Base-by-base conservation (phyloP, 805 yeast genomes). In the Jamesozyma hellenica region DNA sequence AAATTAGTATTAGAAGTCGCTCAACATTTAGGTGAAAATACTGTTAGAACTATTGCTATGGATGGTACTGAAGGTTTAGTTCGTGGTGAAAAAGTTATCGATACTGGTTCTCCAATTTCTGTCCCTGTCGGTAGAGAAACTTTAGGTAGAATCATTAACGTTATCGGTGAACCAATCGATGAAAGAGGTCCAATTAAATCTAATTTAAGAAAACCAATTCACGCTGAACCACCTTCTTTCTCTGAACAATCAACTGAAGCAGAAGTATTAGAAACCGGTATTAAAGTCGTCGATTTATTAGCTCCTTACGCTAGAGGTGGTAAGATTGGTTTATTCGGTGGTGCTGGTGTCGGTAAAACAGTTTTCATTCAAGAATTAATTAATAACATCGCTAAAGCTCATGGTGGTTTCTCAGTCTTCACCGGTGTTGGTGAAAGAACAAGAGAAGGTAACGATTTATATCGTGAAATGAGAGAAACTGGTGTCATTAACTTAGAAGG, bases 261-360 rank as follows among this genome's bases (percentile, higher is more conserved):
- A 52, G 97, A 92, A 79, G 88, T 92, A 62, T 80, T 92, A 66
- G 98, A 88, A 77, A 90, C 98, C 53, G 96, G 98, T 86, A 90
- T 90, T 70, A 90, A 90, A 80, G 98, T 90, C 71, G 98, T 90
- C 74, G 98, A 90, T 70, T 77, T 90, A 66, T 79, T 90, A 57
- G 98, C 98, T 59, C 98, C 98, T 60, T 90, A 90, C 77, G 97
- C 98, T 67, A 87, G 96, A 85, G 98, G 98, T 85, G 98, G 98
- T 85, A 90, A 90, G 82, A 90, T 90, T 86, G 98, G 98, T 82
- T 81, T 90, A 66, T 90, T 90, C 83, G 98, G 98, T 78, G 98
- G 98, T 90, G 98, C 98, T 71, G 98, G 98, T 90, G 98, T 90
- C 84, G 98, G 98, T 75, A 90, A 90, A 75, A 90, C 98, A 71